phyloP scores from a whole-genome alignment of 371 early-diverging fungal species.

The Mucor sp. region DNA sequence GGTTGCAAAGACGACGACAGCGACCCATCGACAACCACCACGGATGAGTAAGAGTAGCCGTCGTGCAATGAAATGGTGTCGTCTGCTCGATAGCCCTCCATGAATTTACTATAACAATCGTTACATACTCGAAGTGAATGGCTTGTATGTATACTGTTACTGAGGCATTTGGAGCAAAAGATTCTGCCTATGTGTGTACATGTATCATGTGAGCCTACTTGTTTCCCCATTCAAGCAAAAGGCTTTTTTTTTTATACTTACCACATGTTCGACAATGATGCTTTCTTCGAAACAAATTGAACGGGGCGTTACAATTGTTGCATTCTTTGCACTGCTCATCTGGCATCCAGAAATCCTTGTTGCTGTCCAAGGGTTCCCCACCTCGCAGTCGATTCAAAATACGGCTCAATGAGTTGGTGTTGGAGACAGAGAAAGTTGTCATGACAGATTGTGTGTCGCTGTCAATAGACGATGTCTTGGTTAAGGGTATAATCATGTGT shows the following conservation, averaged over 20 bases:
- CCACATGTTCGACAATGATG: constrained; percentile 89
- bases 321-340: constrained; percentile 81
- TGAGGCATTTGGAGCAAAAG: constrained; percentile 28
- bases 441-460: constrained; percentile 58
- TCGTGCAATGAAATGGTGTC: constrained; percentile 21
- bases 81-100: constrained; percentile 14
- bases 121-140: constrained; percentile 27
- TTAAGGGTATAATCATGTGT: constrained; percentile 16
- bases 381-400: constrained; percentile 56
- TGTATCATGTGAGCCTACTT: background rate
- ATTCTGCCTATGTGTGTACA: constrained; percentile 22
- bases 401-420: constrained; percentile 53
- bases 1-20: constrained; percentile 5
- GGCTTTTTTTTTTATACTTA: constrained; percentile 13
- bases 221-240: background rate
- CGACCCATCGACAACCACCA: background rate
- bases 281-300: constrained; percentile 69
- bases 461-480: constrained; percentile 35
- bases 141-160: constrained; percentile 18
- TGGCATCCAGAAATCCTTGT: constrained; percentile 80
- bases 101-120: constrained; percentile 22
- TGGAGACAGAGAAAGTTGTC: constrained; percentile 53
- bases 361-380: constrained; percentile 39
- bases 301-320: constrained; percentile 72
- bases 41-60: constrained; percentile 16